phyloP scores from a whole-genome alignment of 768 basidiomycete genomes.

The Termitomyces sp. region DNA sequence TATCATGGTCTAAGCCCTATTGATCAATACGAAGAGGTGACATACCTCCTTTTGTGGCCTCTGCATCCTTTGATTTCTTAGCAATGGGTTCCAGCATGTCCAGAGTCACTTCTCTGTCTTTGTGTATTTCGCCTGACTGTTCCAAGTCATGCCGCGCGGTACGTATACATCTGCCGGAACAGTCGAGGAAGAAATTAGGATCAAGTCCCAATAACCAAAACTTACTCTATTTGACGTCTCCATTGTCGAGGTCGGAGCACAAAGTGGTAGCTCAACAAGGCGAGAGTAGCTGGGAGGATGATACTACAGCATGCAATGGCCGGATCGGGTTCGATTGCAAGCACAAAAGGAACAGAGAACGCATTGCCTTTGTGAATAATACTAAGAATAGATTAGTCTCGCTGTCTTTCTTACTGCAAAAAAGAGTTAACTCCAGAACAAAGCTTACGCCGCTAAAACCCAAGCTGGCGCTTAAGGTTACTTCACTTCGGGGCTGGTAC shows the following conservation, averaged over 20 bases:
- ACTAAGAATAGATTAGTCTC: constrained; percentile 25
- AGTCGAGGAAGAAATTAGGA: background rate
- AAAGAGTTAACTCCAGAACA: constrained; percentile 45
- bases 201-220: background rate
- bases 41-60: constrained; percentile 64
- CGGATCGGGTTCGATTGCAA: constrained; percentile 45
- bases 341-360: constrained; percentile 49
- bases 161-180: constrained; percentile 52
- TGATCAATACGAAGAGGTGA: background rate
- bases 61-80: constrained; percentile 53
- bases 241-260: constrained; percentile 51
- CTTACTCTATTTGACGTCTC: constrained; percentile 48
- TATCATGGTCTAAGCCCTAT: constrained; percentile 4
- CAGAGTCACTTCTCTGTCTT: constrained; percentile 58
- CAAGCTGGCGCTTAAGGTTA: constrained; percentile 39
- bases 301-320: constrained; percentile 43
- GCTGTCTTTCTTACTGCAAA: background rate
- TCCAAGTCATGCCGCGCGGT: constrained; percentile 59
- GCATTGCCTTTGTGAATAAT: constrained; percentile 52
- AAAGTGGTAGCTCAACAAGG: constrained; percentile 47
- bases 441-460: constrained; percentile 43
- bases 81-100: constrained; percentile 64
- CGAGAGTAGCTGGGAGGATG: constrained; percentile 47
- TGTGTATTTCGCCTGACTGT: constrained; percentile 54
- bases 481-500: constrained; percentile 28